Evolutionary conservation across 495 filamentous ascomycete species (phyloP).

Genomic region (Lentithecium fluviatile): DNA sequence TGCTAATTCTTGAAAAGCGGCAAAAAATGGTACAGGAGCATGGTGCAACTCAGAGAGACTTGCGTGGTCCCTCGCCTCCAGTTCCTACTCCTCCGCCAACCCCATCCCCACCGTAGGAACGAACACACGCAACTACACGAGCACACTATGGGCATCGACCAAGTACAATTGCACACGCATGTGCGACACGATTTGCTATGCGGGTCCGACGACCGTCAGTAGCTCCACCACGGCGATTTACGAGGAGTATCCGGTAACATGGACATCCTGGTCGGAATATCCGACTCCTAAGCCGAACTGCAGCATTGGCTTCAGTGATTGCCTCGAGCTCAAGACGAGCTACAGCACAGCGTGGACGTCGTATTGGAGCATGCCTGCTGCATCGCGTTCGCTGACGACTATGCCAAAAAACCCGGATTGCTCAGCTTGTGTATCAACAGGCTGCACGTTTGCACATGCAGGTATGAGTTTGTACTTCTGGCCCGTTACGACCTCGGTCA

Average conservation of each 20-base stretch:
- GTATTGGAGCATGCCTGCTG: not conserved
- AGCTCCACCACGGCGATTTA: slow-evolving; percentile 1
- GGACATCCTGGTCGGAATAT: not conserved
- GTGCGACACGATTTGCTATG: slow-evolving; percentile 16
- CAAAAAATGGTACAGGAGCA: not conserved
- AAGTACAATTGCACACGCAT: slow-evolving; percentile 4
- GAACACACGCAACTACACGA: not conserved
- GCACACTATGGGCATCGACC: not conserved
- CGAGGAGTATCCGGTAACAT: not conserved
- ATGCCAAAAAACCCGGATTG: slow-evolving; percentile 1
- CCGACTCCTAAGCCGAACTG: slow-evolving; percentile 8
- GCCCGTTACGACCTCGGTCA: slow-evolving; percentile 7
- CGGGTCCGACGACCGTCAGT: not conserved
- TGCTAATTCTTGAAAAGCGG: not conserved
- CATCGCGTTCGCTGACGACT: not conserved
- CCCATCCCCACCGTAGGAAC: not conserved
- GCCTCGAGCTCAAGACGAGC: slow-evolving; percentile 1
- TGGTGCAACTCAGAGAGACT: not conserved
- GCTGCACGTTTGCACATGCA: slow-evolving; percentile 13
- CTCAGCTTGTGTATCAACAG: slow-evolving; percentile 15
- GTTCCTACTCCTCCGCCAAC: not conserved
- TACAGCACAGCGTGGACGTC: not conserved
- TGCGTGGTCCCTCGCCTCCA: not conserved
- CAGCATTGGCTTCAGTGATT: slow-evolving; percentile 15
- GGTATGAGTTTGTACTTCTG: slow-evolving; percentile 19